Conservation (phyloP, 257 asterid genomes). For the Mentha longifolia region DNA sequence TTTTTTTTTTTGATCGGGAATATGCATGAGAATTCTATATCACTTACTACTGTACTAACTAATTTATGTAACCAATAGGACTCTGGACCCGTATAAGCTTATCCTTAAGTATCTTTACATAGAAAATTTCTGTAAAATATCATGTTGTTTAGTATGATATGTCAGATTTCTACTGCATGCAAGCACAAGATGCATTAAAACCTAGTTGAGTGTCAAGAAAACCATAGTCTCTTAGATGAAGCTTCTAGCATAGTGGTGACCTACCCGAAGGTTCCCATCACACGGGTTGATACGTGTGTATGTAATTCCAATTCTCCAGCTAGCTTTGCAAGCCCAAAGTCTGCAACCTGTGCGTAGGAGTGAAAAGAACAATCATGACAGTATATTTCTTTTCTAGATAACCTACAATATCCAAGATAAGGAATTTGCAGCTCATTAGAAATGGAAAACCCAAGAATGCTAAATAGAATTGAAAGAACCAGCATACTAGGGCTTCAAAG, state of each 20-base stretch:
- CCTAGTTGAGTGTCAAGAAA: conserved; percentile 8
- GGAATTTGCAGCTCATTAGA: conserved; percentile 7
- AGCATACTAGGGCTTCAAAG: conserved; percentile 79
- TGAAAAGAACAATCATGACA: conserved; percentile 4
- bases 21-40: background rate
- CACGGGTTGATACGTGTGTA: conserved; percentile 88
- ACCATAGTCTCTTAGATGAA: conserved; percentile 16
- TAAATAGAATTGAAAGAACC: background rate
- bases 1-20: too few relatives aligned
- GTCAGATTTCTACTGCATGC: conserved; percentile 5
- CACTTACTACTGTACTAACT: background rate
- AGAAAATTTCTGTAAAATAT: conserved; percentile 2
- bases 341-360: conserved; percentile 67
- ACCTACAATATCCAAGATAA: conserved; percentile 15
- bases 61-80: conserved; percentile 17
- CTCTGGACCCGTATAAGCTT: background rate
- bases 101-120: conserved; percentile 2
- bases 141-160: conserved; percentile 4
- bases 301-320: conserved; percentile 69
- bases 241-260: conserved; percentile 33
- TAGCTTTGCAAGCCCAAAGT: conserved; percentile 90
- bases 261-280: conserved; percentile 95
- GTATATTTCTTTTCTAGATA: background rate
- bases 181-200: conserved; percentile 20
- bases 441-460: conserved; percentile 6